A percentile compares a stretch with the other conserved stretches of the same genome.
Evolutionary conservation across 2,329 filamentous ascomycete species (phyloP).

Genomic region (Simplicillium aogashimaense): DNA sequence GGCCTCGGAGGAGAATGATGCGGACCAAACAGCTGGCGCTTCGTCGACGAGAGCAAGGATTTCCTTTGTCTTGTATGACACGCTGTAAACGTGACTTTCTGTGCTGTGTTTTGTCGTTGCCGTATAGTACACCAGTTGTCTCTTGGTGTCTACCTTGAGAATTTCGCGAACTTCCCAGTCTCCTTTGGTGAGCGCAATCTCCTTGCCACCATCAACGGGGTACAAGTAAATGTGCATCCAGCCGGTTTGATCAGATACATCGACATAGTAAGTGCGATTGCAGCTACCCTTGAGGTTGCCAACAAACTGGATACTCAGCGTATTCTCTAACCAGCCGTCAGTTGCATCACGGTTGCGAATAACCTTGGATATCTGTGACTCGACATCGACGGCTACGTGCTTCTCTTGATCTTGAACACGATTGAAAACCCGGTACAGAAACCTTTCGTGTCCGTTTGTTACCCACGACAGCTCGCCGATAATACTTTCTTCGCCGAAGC

Average conservation of each 20-base stretch:
- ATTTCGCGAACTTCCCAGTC: slow-evolving; percentile 56
- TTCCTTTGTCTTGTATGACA: slow-evolving; percentile 44
- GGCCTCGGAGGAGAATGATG: slow-evolving; percentile 52
- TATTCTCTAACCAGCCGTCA: slow-evolving; percentile 54
- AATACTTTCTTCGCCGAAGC: slow-evolving; percentile 52
- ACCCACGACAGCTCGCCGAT: slow-evolving; percentile 61
- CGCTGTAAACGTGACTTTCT: slow-evolving; percentile 58
- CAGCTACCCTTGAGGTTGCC: slow-evolving; percentile 28
- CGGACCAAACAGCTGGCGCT: slow-evolving; percentile 48
- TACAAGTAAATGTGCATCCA: slow-evolving; percentile 63
- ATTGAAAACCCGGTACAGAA: slow-evolving; percentile 58
- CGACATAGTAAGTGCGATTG: slow-evolving; percentile 47
- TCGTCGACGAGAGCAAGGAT: slow-evolving; percentile 54
- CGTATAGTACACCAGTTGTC: slow-evolving; percentile 51
- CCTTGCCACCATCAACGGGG: slow-evolving; percentile 42
- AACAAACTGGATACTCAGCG: slow-evolving; percentile 44
- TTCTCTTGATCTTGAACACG: slow-evolving; percentile 58
- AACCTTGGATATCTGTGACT: slow-evolving; percentile 30
- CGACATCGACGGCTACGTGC: slow-evolving; percentile 47
- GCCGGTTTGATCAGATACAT: slow-evolving; percentile 55
- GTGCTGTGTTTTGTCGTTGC: slow-evolving; percentile 57
- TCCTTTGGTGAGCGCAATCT: slow-evolving; percentile 50
- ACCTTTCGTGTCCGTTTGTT: slow-evolving; percentile 47
- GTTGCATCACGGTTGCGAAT: slow-evolving; percentile 48
- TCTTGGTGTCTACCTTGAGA: slow-evolving; percentile 46